These are phyloP conservation scores for Termitomyces sp. DNA, from an alignment of 768 basidiomycete genomes.

Conservation along the genomic window DNA sequence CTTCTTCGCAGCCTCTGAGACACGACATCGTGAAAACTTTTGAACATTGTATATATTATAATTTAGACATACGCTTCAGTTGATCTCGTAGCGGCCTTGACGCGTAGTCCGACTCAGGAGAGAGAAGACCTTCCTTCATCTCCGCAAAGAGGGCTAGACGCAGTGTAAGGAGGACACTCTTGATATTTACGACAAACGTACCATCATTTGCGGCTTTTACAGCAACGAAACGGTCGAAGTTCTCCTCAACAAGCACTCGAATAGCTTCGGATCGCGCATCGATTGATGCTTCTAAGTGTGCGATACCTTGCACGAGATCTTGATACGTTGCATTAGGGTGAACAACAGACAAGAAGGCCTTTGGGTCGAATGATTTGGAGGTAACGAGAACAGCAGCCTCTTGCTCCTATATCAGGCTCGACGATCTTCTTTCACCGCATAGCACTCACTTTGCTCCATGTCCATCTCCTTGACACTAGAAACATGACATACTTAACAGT, in stretches of 20 bases:
- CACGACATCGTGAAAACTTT: background rate
- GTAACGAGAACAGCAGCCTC: constrained; percentile 80
- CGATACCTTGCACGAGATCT: constrained; percentile 77
- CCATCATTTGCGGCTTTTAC: constrained; percentile 97
- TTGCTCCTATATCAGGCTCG: constrained; percentile 18
- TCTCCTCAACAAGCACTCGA: constrained; percentile 90
- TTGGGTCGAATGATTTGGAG: constrained; percentile 95
- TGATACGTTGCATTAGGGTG: constrained; percentile 96
- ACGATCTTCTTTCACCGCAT: background rate
- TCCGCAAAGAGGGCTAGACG: constrained; percentile 75
- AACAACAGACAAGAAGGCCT: constrained; percentile 82
- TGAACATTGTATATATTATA: background rate
- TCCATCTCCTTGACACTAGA: constrained; percentile 61
- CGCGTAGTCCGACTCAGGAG: constrained; percentile 72
- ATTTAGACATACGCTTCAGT: constrained; percentile 64
- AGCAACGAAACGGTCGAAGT: constrained; percentile 96
- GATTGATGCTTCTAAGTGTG: constrained; percentile 69
- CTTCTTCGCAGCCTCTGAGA: constrained; percentile 79
- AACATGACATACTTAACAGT: constrained; percentile 1
- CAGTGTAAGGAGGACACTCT: constrained; percentile 4
- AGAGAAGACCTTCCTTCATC: constrained; percentile 87
- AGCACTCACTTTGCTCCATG: constrained; percentile 65
- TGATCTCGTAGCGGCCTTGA: constrained; percentile 78
- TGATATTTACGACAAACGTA: constrained; percentile 24
- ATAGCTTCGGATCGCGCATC: constrained; percentile 94